Base-by-base conservation (phyloP, 1,284 basidiomycete species). In the Pseudozyma tsukubaensis region DNA sequence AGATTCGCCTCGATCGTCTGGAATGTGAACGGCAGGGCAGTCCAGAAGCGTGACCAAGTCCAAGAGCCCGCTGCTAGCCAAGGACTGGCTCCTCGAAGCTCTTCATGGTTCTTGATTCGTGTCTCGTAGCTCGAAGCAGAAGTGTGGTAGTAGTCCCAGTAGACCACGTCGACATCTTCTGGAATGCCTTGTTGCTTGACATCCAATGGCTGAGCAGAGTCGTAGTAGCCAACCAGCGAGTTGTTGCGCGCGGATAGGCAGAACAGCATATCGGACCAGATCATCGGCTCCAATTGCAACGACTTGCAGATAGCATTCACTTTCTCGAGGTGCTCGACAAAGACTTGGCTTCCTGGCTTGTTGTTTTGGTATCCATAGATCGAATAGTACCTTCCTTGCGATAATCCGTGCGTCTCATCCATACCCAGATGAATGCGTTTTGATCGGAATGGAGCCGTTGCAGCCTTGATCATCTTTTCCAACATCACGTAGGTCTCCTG, bases 1-100 rank as follows among this genome's bases (percentile, higher is more conserved):
- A 85, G 78, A 45, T 76, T 81, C 1, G 85, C 85, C 21, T 72
- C 40, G 35, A 83, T 77, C 1, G 85, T 85, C n/a, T 81, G 82
- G 50, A 85, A 85, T 0, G 85, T 84, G 67, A 85, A 86, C 0
- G 85, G 85, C 2, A 86, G 59, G 4, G 85, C 84, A 4, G 84
- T 85, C 85, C 85, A 86, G 62, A 85, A 85, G 11, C 85, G 80
- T 34, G 76, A 77, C 85, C 85, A 86, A 1, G 85, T 86, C 85
- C 85, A 85, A 5, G 79, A 76, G 4, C 85, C 85, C 4, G 72
- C 76, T 1, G 85, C 85, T 71, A 86, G 81, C 77, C 82, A 83
- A 3, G 85, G 85, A 29, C 50, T 61, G 39, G 83, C 84, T 13
- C 71, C 65, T 1, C 79, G 72, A 7, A 85, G 61, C 39, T 83